Base-by-base conservation (phyloP, 768 basidiomycete species). In the Auricularia sp. region DNA sequence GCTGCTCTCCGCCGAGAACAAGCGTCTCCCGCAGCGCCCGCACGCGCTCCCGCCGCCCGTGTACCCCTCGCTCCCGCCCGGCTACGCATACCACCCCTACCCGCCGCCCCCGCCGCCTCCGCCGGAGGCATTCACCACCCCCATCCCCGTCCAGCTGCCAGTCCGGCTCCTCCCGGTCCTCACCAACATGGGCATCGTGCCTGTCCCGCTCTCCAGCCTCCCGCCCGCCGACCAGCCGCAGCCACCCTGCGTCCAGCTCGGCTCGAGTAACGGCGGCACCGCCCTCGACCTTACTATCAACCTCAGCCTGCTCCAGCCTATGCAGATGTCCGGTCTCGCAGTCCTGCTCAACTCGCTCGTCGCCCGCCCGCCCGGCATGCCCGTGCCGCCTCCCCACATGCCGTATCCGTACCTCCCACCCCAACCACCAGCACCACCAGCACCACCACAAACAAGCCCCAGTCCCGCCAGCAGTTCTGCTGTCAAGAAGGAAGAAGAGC, bases 221-320 rank as follows among this genome's bases (percentile, higher is more conserved):
- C 79, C 81, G 29, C 69, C 79, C 1, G 76, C 82, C 54, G 83
- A 80, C 29, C 83, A 86, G 67, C 79, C 84, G 18, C 87, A 84
- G 68, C 87, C 89, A 0, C 80, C 87, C n/a, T 90, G 88, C n/a
- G 82, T 92, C 16, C 77, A 91, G 61, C 82, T 86, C 44, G 86
- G 88, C 35, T 86, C 87, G 1, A 84, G 85, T 2, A 81, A 84
- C 6, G 85, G 89, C 69, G 89, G 89, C 12, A 81, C 83, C 21
- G 84, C 87, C 79, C 73, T 91, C 65, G 87, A 81, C 71, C 75
- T 93, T 63, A 90, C 92, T 67, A 88, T 93, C 71, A 91, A 91
- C 66, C 84, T 91, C 35, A 84, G 85, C 16, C 74, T 86, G 21
- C 77, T 93, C 63, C 87, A 90, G 72, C 79, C 84, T 18, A 77